Evolutionary conservation across 257 asterid species (phyloP), one percentile per base, ranked within the genome.

Genomic region (Marsdenia floribunda): DNA sequence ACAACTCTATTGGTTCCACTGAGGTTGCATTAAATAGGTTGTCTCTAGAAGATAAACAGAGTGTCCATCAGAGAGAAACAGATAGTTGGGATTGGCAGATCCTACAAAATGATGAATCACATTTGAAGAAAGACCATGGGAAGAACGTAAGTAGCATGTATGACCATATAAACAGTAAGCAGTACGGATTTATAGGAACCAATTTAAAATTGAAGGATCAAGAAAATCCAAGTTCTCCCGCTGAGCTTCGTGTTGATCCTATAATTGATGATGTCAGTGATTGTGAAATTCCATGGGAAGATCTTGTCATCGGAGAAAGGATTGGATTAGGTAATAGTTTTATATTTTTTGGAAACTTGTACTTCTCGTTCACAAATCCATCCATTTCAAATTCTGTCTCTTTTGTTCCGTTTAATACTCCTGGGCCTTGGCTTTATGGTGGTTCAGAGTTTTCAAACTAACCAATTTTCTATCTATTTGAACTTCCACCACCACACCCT

Each of bases 231-330:
- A 77, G 88, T 72, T 81, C 81, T 77, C 82, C 92, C 68, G 74
- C 82, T 61, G 79, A 77, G n/a, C 83, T 78, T 69, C 76, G 71
- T 75, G 85, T 79, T 81, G 84, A 88, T 87, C 85, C 94, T 47
- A 88, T 86, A 68, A 90, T 91, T 81, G 99, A 92, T 85, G 99
- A 90, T 80, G 99, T 95, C 80, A 91, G 90, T 84, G 93, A 94
- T 16, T 93, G 97, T 80, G 99, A 95, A 85, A 95, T 95, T 78
- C 93, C 90, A 64, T 95, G 99, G 99, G 98, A 95, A 85, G 94
- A 91, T 85, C 97, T 95, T 80, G 97, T 82, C 64, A 86, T 95
- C 67, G 98, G 97, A 77, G 99, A 92, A 84, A 88, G 99, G 83
- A 95, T 95, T 80, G 99, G 99, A 72, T 89, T 95, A 85, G 99